phyloP scores from a whole-genome alignment of 441 rosid species.

The Jatropha podagrica region DNA sequence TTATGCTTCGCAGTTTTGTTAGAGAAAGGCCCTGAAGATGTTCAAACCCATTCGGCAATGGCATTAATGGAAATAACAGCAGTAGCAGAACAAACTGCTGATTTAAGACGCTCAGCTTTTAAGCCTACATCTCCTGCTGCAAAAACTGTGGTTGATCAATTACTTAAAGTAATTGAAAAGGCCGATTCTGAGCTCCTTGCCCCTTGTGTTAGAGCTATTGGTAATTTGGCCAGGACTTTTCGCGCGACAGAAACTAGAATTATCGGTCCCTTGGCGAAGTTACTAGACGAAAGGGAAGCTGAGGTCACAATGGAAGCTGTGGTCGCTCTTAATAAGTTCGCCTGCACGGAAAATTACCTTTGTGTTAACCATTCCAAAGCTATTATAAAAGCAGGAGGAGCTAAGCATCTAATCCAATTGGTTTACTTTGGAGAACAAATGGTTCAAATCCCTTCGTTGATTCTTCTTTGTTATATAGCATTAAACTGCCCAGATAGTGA shows the following conservation, averaged over 20 bases:
- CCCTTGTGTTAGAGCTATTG: conserved; percentile 72
- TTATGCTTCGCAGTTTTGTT: conserved; percentile 77
- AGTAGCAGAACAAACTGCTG: conserved; percentile 73
- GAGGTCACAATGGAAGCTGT: conserved; percentile 66
- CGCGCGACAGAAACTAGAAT: conserved; percentile 80
- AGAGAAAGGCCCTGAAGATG: conserved; percentile 69
- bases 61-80: conserved; percentile 93
- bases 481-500: conserved; percentile 82
- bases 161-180: conserved; percentile 56
- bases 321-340: conserved; percentile 65
- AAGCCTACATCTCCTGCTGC: conserved; percentile 83
- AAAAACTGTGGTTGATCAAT: conserved; percentile 72
- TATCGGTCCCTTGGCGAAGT: conserved; percentile 62
- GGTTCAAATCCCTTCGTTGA: conserved; percentile 52
- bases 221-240: conserved; percentile 79
- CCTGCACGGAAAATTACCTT: conserved; percentile 64
- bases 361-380: conserved; percentile 73
- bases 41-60: conserved; percentile 72
- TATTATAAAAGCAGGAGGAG: conserved; percentile 67
- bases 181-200: conserved; percentile 62
- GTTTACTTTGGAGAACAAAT: conserved; percentile 76
- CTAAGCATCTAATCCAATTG: conserved; percentile 65
- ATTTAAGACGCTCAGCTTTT: conserved; percentile 78
- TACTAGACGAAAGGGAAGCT: conserved; percentile 69
- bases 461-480: conserved; percentile 65